Evolutionary conservation across 768 basidiomycete genomes (phyloP), one percentile per base, ranked within the genome.

Genomic region (Suillus tomentosus): DNA sequence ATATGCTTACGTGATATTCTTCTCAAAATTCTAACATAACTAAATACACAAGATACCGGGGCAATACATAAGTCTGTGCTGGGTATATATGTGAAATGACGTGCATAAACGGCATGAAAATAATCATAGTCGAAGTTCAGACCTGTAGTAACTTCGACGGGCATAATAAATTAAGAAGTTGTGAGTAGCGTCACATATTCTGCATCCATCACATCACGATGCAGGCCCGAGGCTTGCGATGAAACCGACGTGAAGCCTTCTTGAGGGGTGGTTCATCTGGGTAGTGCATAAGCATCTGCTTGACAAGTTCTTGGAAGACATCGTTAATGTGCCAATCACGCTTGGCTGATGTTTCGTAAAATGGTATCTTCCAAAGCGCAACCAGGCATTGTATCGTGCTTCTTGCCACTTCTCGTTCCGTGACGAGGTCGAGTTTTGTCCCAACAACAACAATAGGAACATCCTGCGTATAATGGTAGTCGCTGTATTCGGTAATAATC

Each of bases 301-400:
- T 82, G 55, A 92, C 78, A 36, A 94, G 81, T 65, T 90, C 89
- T 69, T 90, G 87, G 72, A 94, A 94, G 19, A 90, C 91, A 45
- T 92, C 90, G 10, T 78, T 77, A 61, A 94, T 82, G 68, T 94
- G 86, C 91, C 90, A 92, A 71, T 93, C 87, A 55, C 85, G 81
- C 74, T 94, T 94, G 11, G 92, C 91, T n/a, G 91, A 93, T 3
- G 92, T 94, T 77, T 94, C 93, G 72, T 90, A 94, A 71, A 92
- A 90, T 7, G 83, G 90, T n/a, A 92, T 77, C 15, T 80, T 79
- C 91, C 92, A 93, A 3, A 81, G 81, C 39, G 75, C 79, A 22
- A 88, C 85, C 13, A 92, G 83, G 11, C 84, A 77, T 70, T 89
- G 85, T 40, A 93, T 89, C 0, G 84, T 85, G 48, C 72, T 79